Conservation (phyloP, 176 grass and related monocot species). For the Alopecurus myosuroides region DNA sequence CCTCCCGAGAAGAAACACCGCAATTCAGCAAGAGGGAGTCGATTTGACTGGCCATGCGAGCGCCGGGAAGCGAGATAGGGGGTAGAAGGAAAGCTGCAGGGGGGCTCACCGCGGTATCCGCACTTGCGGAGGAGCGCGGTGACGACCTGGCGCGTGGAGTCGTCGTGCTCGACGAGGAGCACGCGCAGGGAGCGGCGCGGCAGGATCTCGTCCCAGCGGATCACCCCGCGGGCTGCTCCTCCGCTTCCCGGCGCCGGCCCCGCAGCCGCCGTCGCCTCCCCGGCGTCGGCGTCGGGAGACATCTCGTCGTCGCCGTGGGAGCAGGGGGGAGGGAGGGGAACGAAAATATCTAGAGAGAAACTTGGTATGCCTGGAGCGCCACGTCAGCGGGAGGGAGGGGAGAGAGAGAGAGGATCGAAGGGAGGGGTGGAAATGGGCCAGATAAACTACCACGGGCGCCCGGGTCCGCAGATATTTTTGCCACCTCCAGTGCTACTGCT, state of each 20-base stretch:
- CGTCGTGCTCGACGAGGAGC: conserved; percentile 94
- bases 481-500: background rate
- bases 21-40: background rate
- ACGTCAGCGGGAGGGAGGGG: conserved; percentile 25
- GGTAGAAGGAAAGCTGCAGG: accelerated
- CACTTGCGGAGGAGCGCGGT: conserved; percentile 95
- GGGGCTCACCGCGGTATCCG: conserved; percentile 67
- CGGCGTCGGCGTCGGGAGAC: conserved; percentile 42
- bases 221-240: background rate
- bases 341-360: conserved; percentile 39
- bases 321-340: background rate
- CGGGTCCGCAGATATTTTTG: background rate
- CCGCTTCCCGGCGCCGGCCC: background rate
- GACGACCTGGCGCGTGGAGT: conserved; percentile 91
- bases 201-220: conserved; percentile 82
- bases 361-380: conserved; percentile 2
- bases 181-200: conserved; percentile 72
- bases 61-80: background rate
- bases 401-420: background rate
- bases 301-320: conserved; percentile 22
- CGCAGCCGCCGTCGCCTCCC: background rate
- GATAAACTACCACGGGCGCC: background rate
- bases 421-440: background rate
- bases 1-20: background rate
- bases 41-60: background rate